Conservation (phyloP, 345 rosid species). For the Dipteronia dyeriana region DNA sequence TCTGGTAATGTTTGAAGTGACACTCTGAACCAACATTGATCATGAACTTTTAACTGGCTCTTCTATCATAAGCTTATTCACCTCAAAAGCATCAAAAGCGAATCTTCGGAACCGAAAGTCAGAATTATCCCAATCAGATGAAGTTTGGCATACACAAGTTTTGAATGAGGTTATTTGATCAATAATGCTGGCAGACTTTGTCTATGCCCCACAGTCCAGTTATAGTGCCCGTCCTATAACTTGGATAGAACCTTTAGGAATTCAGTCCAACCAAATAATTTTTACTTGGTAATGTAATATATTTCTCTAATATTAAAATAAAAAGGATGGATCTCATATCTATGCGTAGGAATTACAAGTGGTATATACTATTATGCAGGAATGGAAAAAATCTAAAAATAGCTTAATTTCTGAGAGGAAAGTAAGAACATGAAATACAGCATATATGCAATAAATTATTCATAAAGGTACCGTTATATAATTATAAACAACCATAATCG, state of each 20-base stretch:
- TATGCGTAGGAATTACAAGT: neutral
- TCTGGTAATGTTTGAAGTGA: neutral
- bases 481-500: neutral
- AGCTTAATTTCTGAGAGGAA: neutral
- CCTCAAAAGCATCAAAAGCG: neutral
- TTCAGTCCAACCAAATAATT: conserved; percentile 4
- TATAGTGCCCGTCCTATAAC: neutral
- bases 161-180: neutral
- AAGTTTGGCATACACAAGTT: neutral
- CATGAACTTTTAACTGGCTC: neutral
- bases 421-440: neutral
- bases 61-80: neutral
- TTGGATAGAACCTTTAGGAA: neutral
- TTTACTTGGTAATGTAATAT: neutral
- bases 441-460: conserved; percentile 1
- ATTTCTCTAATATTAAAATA: too few relatives aligned
- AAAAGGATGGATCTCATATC: neutral
- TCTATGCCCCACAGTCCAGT: neutral
- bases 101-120: neutral
- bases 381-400: neutral
- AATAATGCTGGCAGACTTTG: neutral
- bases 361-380: neutral
- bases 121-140: neutral
- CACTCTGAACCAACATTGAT: neutral
- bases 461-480: neutral